Percentiles rank a stretch among this genome's conserved stretches.
Evolutionary conservation across 176 grass and related monocot species (phyloP).

Genomic region (Areca catechu): DNA sequence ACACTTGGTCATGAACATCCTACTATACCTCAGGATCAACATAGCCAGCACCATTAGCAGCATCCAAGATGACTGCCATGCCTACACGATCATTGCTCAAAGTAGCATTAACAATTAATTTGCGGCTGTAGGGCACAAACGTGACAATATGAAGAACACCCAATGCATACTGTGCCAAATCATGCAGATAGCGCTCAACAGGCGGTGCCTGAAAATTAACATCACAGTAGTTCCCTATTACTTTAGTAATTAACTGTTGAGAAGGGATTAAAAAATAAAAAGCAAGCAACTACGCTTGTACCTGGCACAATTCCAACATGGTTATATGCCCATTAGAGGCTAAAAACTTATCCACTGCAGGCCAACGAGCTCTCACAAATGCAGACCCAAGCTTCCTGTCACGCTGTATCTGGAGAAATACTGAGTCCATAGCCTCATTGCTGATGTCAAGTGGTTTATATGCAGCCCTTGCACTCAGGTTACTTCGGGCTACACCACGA

Average conservation of each 20-base stretch:
- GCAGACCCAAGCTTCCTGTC: conserved; percentile 89
- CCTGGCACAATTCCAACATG: conserved; percentile 89
- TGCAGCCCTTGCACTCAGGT: conserved; percentile 63
- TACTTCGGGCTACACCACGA: conserved; percentile 63
- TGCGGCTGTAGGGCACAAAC: conserved; percentile 65
- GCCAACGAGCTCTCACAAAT: conserved; percentile 77
- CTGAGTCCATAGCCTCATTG: conserved; percentile 84
- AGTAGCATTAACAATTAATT: conserved; percentile 71
- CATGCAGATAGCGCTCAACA: conserved; percentile 80
- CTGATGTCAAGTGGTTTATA: conserved; percentile 92
- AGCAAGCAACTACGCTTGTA: conserved; percentile 12
- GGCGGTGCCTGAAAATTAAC: conserved; percentile 54
- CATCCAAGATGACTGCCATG: conserved; percentile 76
- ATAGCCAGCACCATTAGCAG: conserved; percentile 67
- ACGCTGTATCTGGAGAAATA: conserved; percentile 85
- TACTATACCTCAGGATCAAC: conserved; percentile 76
- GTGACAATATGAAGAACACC: conserved; percentile 96
- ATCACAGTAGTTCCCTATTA: no score
- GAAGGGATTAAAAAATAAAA: no score
- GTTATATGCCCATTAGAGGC: conserved; percentile 78
- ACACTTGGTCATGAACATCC: no score
- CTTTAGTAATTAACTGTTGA: no score
- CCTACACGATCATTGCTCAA: conserved; percentile 84
- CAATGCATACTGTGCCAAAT: conserved; percentile 86
- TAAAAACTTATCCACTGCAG: conserved; percentile 75